A percentile compares a stretch with the other conserved stretches of the same genome.
These are phyloP conservation scores for Dactylellina drechsleri DNA, from an alignment of 2,329 filamentous ascomycete genomes.

Conservation along the genomic window DNA sequence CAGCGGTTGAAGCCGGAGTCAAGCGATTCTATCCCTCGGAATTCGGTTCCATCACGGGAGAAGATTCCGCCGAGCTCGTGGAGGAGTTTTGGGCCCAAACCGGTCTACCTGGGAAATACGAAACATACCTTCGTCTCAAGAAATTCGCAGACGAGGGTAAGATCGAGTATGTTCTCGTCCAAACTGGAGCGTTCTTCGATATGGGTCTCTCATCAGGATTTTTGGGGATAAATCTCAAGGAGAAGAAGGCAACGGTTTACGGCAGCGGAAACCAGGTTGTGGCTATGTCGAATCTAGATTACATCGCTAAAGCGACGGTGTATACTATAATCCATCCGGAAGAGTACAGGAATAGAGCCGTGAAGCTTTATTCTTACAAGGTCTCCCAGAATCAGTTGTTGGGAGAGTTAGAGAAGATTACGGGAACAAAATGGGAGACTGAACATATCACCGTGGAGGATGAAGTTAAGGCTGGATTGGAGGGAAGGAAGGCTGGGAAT, in stretches of 20 bases:
- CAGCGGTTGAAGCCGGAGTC: slow-evolving; percentile 70
- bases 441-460: slow-evolving; percentile 56
- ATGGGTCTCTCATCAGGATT: slow-evolving; percentile 65
- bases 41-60: slow-evolving; percentile 63
- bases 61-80: slow-evolving; percentile 62
- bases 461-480: slow-evolving; percentile 57
- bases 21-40: slow-evolving; percentile 72
- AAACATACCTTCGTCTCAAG: slow-evolving; percentile 62
- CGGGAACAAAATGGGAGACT: slow-evolving; percentile 59
- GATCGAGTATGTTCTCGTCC: slow-evolving; percentile 69
- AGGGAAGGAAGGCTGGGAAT: slow-evolving; percentile 27
- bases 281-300: slow-evolving; percentile 65
- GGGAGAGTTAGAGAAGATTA: slow-evolving; percentile 60
- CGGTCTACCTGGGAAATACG: slow-evolving; percentile 66
- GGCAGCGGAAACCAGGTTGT: slow-evolving; percentile 67
- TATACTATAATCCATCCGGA: slow-evolving; percentile 66
- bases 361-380: slow-evolving; percentile 65
- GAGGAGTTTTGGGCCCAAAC: slow-evolving; percentile 26
- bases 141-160: slow-evolving; percentile 62
- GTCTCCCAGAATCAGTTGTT: slow-evolving; percentile 64
- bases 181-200: slow-evolving; percentile 70
- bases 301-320: slow-evolving; percentile 65
- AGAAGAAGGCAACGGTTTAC: slow-evolving; percentile 63
- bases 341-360: slow-evolving; percentile 67
- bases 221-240: slow-evolving; percentile 63